Evolutionary conservation across 805 yeast species (phyloP).

Genomic region (Hanseniaspora hatyaiensis): DNA sequence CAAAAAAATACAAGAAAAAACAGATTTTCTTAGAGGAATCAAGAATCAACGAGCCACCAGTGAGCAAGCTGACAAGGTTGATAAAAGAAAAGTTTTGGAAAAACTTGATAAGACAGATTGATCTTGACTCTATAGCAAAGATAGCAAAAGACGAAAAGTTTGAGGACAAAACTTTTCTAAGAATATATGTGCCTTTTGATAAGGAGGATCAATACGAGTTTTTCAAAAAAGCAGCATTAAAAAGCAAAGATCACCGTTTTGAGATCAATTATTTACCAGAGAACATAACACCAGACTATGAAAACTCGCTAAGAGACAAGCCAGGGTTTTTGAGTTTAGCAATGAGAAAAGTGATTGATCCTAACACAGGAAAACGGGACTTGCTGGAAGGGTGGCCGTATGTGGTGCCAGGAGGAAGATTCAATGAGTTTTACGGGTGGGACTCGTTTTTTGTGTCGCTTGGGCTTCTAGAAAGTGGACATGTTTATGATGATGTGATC

Average conservation of each 20-base stretch:
- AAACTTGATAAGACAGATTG: conserved; percentile 58
- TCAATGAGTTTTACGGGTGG: conserved; percentile 96
- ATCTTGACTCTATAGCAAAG: conserved; percentile 45
- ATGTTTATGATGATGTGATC: conserved; percentile 57
- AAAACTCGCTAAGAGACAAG: conserved; percentile 59
- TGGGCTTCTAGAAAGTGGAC: conserved; percentile 51
- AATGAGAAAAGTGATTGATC: conserved; percentile 42
- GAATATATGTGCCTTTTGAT: conserved; percentile 65
- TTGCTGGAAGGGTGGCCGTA: conserved; percentile 63
- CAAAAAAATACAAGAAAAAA: conserved; percentile 65
- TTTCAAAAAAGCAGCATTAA: conserved; percentile 42
- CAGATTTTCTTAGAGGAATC: conserved; percentile 74
- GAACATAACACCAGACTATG: conserved; percentile 62
- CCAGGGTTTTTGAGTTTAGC: conserved; percentile 86
- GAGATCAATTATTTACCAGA: conserved; percentile 71
- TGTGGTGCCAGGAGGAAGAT: conserved; percentile 94
- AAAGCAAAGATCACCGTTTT: conserved; percentile 45
- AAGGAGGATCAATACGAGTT: conserved; percentile 64
- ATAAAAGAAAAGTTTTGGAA: conserved; percentile 74
- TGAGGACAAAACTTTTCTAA: conserved; percentile 48
- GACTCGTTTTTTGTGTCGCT: conserved; percentile 87
- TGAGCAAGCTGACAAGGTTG: conserved; percentile 57
- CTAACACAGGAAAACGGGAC: conserved; percentile 36
- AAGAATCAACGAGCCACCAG: conserved; percentile 78
- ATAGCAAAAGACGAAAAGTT: conserved; percentile 76